phyloP scores from a whole-genome alignment of 352 stramenopile genomes.

The Pythium monospermum region DNA sequence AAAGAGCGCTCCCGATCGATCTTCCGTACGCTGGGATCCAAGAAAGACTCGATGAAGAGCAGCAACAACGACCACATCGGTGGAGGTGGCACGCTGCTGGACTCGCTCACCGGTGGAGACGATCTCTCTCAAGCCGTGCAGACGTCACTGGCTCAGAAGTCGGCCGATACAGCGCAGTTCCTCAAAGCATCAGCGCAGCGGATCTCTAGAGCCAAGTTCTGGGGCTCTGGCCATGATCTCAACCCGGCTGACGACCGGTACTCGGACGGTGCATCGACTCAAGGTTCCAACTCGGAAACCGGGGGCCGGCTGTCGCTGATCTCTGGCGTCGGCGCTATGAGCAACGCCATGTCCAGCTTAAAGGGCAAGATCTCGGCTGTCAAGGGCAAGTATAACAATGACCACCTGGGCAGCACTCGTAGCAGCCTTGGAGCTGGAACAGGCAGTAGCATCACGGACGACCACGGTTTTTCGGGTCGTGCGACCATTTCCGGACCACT shows the following conservation, averaged over 20 bases:
- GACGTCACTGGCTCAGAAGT: constrained; percentile 61
- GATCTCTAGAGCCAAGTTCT: constrained; percentile 58
- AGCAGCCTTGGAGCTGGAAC: neutral
- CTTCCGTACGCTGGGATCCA: constrained; percentile 70
- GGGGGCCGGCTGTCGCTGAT: constrained; percentile 53
- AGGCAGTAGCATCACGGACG: neutral
- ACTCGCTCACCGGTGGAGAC: constrained; percentile 24
- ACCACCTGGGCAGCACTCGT: constrained; percentile 20
- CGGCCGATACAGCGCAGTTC: constrained; percentile 73
- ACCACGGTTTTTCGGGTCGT: constrained; percentile 5
- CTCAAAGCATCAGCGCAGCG: constrained; percentile 65
- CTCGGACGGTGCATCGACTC: constrained; percentile 36
- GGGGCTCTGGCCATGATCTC: constrained; percentile 41
- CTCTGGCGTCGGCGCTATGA: constrained; percentile 49
- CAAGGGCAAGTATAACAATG: constrained; percentile 80
- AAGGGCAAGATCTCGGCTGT: constrained; percentile 68
- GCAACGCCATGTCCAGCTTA: constrained; percentile 60
- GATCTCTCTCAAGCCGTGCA: constrained; percentile 45
- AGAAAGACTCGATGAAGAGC: constrained; percentile 45
- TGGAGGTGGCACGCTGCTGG: constrained; percentile 22
- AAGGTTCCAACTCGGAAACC: constrained; percentile 28
- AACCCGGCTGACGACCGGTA: constrained; percentile 31
- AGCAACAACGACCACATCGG: constrained; percentile 14
- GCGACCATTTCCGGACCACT: constrained; percentile 13
- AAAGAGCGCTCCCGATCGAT: constrained; percentile 53